These are phyloP conservation scores for Limonium bicolor DNA, from an alignment of 148 eudicot species.

Conservation along the genomic window DNA sequence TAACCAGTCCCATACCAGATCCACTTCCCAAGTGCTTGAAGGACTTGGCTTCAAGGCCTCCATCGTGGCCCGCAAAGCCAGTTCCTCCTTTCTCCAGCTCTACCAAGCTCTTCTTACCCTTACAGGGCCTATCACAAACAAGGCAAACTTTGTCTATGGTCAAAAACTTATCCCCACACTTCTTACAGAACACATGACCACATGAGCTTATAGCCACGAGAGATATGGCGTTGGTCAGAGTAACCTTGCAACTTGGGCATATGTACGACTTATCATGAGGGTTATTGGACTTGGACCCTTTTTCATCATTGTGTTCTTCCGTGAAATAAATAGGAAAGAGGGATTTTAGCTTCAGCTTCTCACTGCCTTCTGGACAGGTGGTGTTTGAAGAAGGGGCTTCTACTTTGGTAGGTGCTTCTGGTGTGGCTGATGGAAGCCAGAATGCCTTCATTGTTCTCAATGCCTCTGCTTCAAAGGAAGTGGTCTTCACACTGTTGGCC, in stretches of 20 bases:
- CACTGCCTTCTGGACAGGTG: constrained; percentile 78
- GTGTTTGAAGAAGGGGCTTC: constrained; percentile 57
- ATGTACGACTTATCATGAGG: constrained; percentile 44
- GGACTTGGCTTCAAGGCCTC: constrained; percentile 66
- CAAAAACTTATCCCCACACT: constrained; percentile 70
- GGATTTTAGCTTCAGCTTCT: constrained; percentile 64
- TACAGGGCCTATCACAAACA: constrained; percentile 75
- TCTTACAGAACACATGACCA: constrained; percentile 89
- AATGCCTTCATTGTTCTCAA: constrained; percentile 91
- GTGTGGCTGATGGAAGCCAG: constrained; percentile 99
- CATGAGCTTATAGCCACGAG: constrained; percentile 73
- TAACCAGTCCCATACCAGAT: constrained; percentile 72
- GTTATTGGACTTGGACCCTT: constrained; percentile 12
- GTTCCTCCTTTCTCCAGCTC: constrained; percentile 83
- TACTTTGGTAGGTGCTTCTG: constrained; percentile 65
- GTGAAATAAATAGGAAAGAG: constrained; percentile 61
- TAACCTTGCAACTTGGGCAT: constrained; percentile 92
- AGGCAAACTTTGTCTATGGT: constrained; percentile 79
- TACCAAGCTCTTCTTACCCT: constrained; percentile 62
- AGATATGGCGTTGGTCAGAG: constrained; percentile 60
- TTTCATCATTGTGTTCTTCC: constrained; percentile 36
- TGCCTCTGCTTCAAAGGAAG: constrained; percentile 91
- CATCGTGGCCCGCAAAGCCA: constrained; percentile 80
- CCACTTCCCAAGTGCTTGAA: constrained; percentile 94
- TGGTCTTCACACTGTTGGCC: constrained; percentile 87